A percentile compares a stretch with the other conserved stretches of the same genome.
Conservation (phyloP, 371 early-diverging fungal species). For the Mortierella polycephala region DNA sequence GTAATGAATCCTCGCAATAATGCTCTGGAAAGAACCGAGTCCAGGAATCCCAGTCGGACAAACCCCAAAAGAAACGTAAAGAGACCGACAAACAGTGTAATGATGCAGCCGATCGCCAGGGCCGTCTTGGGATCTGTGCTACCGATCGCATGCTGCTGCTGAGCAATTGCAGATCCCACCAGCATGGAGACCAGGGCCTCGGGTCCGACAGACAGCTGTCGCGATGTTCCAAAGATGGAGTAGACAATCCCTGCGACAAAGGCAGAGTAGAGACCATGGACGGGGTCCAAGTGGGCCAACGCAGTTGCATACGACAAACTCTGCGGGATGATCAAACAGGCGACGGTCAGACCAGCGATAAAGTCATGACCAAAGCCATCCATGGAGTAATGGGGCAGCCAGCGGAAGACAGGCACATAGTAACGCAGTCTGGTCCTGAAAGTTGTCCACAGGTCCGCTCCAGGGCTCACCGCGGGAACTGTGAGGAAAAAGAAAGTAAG, state of each 20-base stretch:
- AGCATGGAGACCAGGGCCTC: slow-evolving; percentile 92
- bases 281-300: slow-evolving; percentile 84
- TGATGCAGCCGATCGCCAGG: slow-evolving; percentile 74
- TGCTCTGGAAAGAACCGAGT: slow-evolving; percentile 92
- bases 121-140: slow-evolving; percentile 59
- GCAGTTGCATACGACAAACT: slow-evolving; percentile 89
- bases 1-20: slow-evolving; percentile 92
- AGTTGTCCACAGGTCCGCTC: slow-evolving; percentile 48
- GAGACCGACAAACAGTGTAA: slow-evolving; percentile 89
- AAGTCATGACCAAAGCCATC: slow-evolving; percentile 68
- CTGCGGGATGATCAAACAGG: slow-evolving; percentile 90
- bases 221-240: slow-evolving; percentile 89
- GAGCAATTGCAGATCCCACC: slow-evolving; percentile 80
- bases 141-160: slow-evolving; percentile 61
- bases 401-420: slow-evolving; percentile 90
- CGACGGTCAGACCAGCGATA: slow-evolving; percentile 88
- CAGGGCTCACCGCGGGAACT: slow-evolving; percentile 33
- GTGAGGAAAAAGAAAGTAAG: neutral
- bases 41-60: slow-evolving; percentile 93
- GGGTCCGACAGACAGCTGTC: slow-evolving; percentile 94
- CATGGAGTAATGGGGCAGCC: slow-evolving; percentile 83
- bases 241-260: slow-evolving; percentile 89
- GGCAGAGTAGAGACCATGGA: slow-evolving; percentile 89
- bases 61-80: slow-evolving; percentile 92
- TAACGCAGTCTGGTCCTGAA: slow-evolving; percentile 78